Conservation (phyloP, 1,284 basidiomycete genomes). For the Salmacisia buchloeana region DNA sequence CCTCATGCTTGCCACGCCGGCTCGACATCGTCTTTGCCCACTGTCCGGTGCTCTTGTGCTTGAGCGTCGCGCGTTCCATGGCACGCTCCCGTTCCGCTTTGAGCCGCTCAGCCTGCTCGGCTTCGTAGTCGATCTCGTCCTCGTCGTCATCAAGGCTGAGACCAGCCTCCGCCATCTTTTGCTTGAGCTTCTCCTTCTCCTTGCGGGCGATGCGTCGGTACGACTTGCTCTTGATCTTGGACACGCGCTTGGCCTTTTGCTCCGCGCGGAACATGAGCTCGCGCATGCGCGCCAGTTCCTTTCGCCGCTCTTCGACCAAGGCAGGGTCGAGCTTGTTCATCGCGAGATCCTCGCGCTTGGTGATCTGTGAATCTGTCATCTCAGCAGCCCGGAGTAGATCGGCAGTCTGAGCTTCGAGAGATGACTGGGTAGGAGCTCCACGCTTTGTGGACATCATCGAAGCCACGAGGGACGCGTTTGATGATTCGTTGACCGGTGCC, state of each 20-base stretch:
- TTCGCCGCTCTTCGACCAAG: constrained; percentile 73
- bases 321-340: constrained; percentile 74
- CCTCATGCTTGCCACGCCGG: constrained; percentile 20
- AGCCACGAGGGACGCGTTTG: background rate
- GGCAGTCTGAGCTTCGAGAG: constrained; percentile 34
- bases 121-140: constrained; percentile 38
- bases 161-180: constrained; percentile 52
- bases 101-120: constrained; percentile 56
- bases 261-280: constrained; percentile 93
- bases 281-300: constrained; percentile 77
- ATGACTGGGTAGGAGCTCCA: background rate
- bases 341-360: constrained; percentile 70
- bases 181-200: constrained; percentile 59
- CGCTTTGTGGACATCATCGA: constrained; percentile 1
- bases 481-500: constrained; percentile 54
- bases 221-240: constrained; percentile 93
- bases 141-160: constrained; percentile 16
- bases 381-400: constrained; percentile 48
- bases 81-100: constrained; percentile 65
- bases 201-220: constrained; percentile 81
- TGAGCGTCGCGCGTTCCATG: constrained; percentile 43
- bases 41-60: constrained; percentile 50
- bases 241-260: constrained; percentile 78
- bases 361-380: constrained; percentile 62
- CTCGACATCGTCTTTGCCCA: constrained; percentile 42